Base-by-base conservation (phyloP, 1,139 yeast genomes). In the Geotrichum macrosporum region DNA sequence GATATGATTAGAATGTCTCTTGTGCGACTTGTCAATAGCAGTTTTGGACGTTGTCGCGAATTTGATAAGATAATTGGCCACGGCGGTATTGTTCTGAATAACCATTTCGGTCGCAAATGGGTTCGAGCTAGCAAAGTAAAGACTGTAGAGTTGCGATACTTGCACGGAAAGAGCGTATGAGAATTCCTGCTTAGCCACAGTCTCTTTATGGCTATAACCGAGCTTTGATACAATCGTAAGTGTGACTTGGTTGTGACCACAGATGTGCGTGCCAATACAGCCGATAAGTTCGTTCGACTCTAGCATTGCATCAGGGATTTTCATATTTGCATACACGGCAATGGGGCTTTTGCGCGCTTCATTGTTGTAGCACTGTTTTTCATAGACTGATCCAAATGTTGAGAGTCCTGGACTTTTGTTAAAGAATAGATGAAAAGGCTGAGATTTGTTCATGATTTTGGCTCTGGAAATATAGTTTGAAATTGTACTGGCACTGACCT, bases 341-440 rank as follows among this genome's bases (percentile, higher is more conserved):
- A 85, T 71, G 1, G 81, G 81, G 0, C 89, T 42, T 27, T 47
- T 57, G 42, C 60, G 58, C 10, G 54, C 50, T 61, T 89, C 97
- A 6, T 66, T 66, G 10, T 65, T 63, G 58, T 87, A 88, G 1
- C 77, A 73, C 1, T 70, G 64, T 3, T 71, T 57, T 55, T 83
- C 94, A 59, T 89, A 96, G 1, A 95, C 96, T 0, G 95, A 81
- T 13, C 84, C 80, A 62, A 79, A 88, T 0, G 83, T 60, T 4
- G 74, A 70, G 20, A 79, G 62, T n/a, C 71, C 72, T 40, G 70
- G 68, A 8, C 59, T 55, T 6, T 53, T 56, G 38, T 49, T 65
- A 56, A 76, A 79, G 69, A 89, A 89, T 29, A 89, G 68, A 67
- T 89, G 96, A 65, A 89, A 87, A 3, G 96, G 89, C 46, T 87